Evolutionary conservation across 257 asterid species (phyloP).

Genomic region (Thymus quinquecostatus): DNA sequence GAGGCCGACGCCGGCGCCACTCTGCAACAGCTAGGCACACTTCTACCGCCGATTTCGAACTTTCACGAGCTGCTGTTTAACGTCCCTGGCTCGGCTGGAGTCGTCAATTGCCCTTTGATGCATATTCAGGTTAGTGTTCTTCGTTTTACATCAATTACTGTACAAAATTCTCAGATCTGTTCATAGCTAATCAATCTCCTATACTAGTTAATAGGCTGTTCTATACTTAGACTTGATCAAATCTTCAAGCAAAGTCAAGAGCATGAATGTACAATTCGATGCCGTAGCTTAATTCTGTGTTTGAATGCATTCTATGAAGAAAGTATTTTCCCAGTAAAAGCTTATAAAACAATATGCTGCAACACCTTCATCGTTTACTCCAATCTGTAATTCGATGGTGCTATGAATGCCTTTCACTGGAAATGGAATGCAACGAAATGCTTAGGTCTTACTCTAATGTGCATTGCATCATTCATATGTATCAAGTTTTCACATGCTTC

Average conservation of each 20-base stretch:
- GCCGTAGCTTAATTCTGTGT: no score
- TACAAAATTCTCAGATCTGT: not conserved
- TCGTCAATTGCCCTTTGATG: conserved; percentile 50
- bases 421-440: not conserved
- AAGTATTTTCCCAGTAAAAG: no score
- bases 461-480: not conserved
- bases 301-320: no score
- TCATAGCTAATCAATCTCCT: not conserved
- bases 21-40: conserved; percentile 50
- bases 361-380: no score
- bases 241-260: no score
- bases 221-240: no score
- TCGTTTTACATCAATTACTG: not conserved
- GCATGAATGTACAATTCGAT: no score
- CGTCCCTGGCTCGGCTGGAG: conserved; percentile 53
- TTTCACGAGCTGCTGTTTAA: conserved; percentile 58
- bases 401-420: not conserved
- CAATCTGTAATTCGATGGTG: no score
- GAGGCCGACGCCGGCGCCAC: conserved; percentile 65
- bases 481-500: not conserved
- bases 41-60: conserved; percentile 62
- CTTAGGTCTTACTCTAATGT: no score
- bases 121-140: conserved; percentile 56
- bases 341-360: no score
- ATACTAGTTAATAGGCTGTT: no score